phyloP scores from a whole-genome alignment of 176 grass and related monocot species.

The Tillandsia leiboldiana region DNA sequence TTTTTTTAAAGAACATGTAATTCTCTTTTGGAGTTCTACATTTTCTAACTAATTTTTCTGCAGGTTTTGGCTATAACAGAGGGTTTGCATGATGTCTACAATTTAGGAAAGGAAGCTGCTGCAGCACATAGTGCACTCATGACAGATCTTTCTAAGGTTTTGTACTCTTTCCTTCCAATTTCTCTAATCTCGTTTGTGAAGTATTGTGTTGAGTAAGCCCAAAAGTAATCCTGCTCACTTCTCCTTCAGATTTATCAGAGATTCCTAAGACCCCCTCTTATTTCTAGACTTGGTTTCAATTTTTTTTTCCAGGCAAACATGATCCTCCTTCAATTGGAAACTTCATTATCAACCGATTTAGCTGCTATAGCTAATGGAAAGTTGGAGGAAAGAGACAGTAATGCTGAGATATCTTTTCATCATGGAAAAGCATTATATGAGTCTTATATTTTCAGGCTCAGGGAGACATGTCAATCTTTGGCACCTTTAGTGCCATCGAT shows the following conservation, averaged over 20 bases:
- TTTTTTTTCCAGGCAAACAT: constrained; percentile 59
- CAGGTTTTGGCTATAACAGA: constrained; percentile 94
- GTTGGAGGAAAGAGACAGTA: constrained; percentile 57
- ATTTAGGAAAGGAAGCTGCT: constrained; percentile 70
- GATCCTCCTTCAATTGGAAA: constrained; percentile 82
- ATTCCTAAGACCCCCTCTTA: constrained; percentile 8
- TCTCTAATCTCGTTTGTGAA: constrained; percentile 13
- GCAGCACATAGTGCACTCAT: constrained; percentile 58
- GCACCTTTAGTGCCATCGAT: constrained; percentile 55
- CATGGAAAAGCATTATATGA: constrained; percentile 71
- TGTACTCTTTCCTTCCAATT: constrained; percentile 25
- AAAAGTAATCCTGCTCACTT: neutral
- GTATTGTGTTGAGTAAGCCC: neutral
- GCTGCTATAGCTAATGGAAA: constrained; percentile 54
- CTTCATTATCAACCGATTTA: constrained; percentile 66
- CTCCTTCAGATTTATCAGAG: constrained; percentile 1
- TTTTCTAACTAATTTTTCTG: constrained; percentile 28
- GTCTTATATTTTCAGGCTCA: constrained; percentile 71
- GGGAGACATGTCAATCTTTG: constrained; percentile 67
- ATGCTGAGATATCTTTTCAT: constrained; percentile 42
- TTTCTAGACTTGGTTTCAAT: constrained; percentile 20
- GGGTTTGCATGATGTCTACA: constrained; percentile 73
- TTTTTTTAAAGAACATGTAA: neutral
- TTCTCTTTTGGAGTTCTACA: constrained; percentile 9
- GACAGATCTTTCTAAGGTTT: constrained; percentile 80